phyloP scores from a whole-genome alignment of 129 eudicot genomes.

The Artemisia annua region DNA sequence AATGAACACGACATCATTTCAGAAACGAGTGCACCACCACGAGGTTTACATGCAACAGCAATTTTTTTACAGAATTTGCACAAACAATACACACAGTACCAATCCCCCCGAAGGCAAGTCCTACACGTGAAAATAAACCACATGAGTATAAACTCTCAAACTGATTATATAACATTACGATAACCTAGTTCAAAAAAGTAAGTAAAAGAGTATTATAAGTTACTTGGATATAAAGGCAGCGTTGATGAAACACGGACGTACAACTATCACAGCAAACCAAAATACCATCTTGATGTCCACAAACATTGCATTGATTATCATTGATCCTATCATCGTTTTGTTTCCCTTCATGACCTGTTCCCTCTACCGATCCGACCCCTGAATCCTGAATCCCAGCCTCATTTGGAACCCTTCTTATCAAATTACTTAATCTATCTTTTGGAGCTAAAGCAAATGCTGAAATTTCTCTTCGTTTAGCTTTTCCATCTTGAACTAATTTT shows the following conservation, averaged over 20 bases:
- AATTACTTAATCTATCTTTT: slow-evolving; percentile 49
- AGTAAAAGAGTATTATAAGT: background rate
- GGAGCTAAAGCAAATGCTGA: slow-evolving; percentile 67
- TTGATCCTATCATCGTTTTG: slow-evolving; percentile 29
- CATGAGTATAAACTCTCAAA: background rate
- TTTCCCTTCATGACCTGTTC: slow-evolving; percentile 14
- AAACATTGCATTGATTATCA: slow-evolving; percentile 80
- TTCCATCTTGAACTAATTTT: slow-evolving; percentile 41
- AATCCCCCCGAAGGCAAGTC: slow-evolving; percentile 73
- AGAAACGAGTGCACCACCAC: background rate
- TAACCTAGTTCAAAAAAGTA: background rate
- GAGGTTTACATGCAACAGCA: slow-evolving; percentile 4
- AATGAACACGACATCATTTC: slow-evolving; percentile 52
- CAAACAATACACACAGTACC: slow-evolving; percentile 72
- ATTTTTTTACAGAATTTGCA: slow-evolving; percentile 80
- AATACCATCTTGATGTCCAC: slow-evolving; percentile 82
- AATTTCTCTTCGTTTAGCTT: slow-evolving; percentile 34
- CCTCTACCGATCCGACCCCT: slow-evolving; percentile 20
- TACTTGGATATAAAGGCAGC: slow-evolving; percentile 72
- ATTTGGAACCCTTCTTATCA: slow-evolving; percentile 42
- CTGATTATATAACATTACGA: background rate
- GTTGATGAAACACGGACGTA: slow-evolving; percentile 74
- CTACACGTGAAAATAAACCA: slow-evolving; percentile 34
- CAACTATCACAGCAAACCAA: slow-evolving; percentile 87
- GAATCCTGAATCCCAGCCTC: background rate